phyloP scores from a whole-genome alignment of 1,139 yeast species.

The Sugiyamaella paludigena region DNA sequence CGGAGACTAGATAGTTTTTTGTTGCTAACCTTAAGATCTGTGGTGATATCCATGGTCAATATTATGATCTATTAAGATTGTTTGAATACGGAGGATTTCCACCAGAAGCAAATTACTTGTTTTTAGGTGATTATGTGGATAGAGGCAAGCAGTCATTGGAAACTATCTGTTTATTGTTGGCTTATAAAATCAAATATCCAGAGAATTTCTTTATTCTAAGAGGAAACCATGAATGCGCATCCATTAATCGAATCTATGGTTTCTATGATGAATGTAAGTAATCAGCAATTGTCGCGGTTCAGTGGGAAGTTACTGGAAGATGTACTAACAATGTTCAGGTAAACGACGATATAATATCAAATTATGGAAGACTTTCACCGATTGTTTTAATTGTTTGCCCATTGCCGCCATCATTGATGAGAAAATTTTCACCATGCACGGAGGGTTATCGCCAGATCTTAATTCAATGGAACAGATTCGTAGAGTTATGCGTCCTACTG shows the following conservation, averaged over 20 bases:
- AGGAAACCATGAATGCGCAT: constrained; percentile 98
- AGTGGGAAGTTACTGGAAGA: no score
- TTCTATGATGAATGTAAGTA: constrained; percentile 82
- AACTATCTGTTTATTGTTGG: constrained; percentile 86
- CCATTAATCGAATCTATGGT: constrained; percentile 94
- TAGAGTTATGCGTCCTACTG: constrained; percentile 98
- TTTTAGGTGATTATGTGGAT: constrained; percentile 95
- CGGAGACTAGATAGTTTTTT: no score
- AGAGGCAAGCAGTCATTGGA: constrained; percentile 97
- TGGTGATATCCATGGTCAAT: constrained; percentile 98
- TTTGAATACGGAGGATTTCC: constrained; percentile 99
- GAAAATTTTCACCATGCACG: constrained; percentile 97
- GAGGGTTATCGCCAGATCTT: constrained; percentile 95
- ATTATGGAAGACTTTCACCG: constrained; percentile 97
- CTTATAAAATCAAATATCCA: constrained; percentile 95
- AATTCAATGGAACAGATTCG: constrained; percentile 97
- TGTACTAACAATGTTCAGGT: no score
- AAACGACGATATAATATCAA: constrained; percentile 94
- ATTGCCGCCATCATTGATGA: constrained; percentile 98
- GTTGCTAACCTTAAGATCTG: constrained; percentile 41
- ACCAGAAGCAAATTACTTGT: constrained; percentile 84
- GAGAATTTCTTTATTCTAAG: constrained; percentile 93
- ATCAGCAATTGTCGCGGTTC: no score
- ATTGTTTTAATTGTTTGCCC: constrained; percentile 96
- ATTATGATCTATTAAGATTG: constrained; percentile 88